These are phyloP conservation scores for Aspergillus transmontanensis DNA, from an alignment of 2,329 filamentous ascomycete genomes.

Conservation along the genomic window DNA sequence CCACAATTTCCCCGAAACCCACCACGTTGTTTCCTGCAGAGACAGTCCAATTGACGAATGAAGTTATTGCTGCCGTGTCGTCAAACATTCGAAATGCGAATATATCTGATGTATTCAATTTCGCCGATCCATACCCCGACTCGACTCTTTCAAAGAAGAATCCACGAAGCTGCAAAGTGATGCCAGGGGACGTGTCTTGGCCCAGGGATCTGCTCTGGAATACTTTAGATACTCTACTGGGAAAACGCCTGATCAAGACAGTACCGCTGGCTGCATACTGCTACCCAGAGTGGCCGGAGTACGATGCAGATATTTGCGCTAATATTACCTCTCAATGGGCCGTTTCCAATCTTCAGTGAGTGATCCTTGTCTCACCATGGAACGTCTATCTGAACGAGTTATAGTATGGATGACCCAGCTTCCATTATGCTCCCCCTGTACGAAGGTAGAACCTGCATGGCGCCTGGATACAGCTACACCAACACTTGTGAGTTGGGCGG, in stretches of 20 bases:
- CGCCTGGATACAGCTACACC: constrained; percentile 37
- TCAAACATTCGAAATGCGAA: constrained; percentile 27
- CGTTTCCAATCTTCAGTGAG: constrained; percentile 16
- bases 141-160: constrained; percentile 28
- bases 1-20: constrained; percentile 20
- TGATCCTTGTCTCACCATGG: neutral
- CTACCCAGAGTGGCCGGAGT: constrained; percentile 36
- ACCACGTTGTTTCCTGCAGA: constrained; percentile 24
- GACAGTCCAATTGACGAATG: constrained; percentile 39
- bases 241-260: constrained; percentile 34
- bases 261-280: constrained; percentile 37
- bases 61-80: constrained; percentile 36
- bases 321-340: constrained; percentile 33
- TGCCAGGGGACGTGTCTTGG: constrained; percentile 26
- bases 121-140: constrained; percentile 21
- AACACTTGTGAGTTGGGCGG: constrained; percentile 30
- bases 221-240: constrained; percentile 42
- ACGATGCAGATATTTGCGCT: constrained; percentile 34
- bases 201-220: constrained; percentile 22
- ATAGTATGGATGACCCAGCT: constrained; percentile 21
- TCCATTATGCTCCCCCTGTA: constrained; percentile 32
- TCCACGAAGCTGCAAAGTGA: constrained; percentile 43
- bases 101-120: constrained; percentile 37
- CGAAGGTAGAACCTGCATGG: constrained; percentile 28
- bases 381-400: neutral